Base-by-base conservation (phyloP, 371 early-diverging fungal species). In the Mucor piriformis region DNA sequence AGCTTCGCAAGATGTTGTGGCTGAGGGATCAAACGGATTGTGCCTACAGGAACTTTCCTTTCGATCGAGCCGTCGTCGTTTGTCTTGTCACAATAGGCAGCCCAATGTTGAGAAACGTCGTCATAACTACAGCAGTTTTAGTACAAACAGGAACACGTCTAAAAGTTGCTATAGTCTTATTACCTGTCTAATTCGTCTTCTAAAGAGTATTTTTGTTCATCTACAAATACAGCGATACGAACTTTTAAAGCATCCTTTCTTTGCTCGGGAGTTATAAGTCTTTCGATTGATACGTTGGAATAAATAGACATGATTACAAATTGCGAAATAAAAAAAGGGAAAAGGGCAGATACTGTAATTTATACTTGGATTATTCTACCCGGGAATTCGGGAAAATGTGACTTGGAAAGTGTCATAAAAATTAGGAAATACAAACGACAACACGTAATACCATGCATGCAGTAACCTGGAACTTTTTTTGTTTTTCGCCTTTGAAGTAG, bases 181-280 rank as follows among this genome's bases (percentile, higher is more conserved):
- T 71, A 80, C 81, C 72, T 72, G 20, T 77, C 76, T 3, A 63
- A 63, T 66, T 80, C 81, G 12, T 61, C 59, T 15, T 69, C 59
- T 23, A 70, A 29, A 23, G 74, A 54, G 32, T 75, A 72, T 25
- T 73, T 70, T 52, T 80, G 81, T 42, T 80, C 81, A 40, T 75
- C 67, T 4, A 73, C 69, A 63, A 80, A 80, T 0, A 80, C 81
- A 3, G 59, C 63, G 34, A 73, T 48, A 27, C 81, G 72, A 8
- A 80, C 71, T 29, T 74, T 63, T 6, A 73, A 40, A 51, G 72
- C 72, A 38, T 70, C 54, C 18, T 67, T 34, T 16, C 54, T 57
- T 27, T 68, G 57, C 32, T 66, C 57, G 12, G 66, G 44, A 0
- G 53, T 54, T 18, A 15, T 16, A n/a, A 62, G 46, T 15, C 49